Evolutionary conservation across 164 flowering plant species (phyloP).

Genomic region (Liquidambar formosana): DNA sequence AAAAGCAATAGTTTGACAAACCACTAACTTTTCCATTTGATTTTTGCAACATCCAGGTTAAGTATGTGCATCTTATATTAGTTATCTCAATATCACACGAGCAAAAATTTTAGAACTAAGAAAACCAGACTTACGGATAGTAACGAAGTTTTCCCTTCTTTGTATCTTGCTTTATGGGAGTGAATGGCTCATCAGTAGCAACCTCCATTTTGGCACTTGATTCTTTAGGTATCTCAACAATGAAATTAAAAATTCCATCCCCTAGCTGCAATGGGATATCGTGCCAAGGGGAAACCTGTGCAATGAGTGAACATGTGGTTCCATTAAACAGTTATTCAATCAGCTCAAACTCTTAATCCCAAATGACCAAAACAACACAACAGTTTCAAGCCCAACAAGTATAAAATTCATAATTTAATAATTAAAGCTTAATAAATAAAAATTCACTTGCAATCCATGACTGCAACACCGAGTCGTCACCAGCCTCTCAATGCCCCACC

Average conservation of each 20-base stretch:
- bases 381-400: neutral
- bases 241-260: conserved; percentile 77
- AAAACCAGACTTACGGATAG: conserved; percentile 66
- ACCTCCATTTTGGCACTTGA: conserved; percentile 98
- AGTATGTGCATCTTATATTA: neutral
- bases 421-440: no score
- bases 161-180: conserved; percentile 97
- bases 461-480: no score
- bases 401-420: no score
- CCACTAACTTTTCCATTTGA: no score
- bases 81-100: neutral
- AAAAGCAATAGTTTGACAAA: no score
- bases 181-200: conserved; percentile 84
- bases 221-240: conserved; percentile 98
- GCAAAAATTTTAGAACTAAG: neutral
- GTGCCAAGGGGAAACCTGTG: conserved; percentile 96
- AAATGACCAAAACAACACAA: neutral
- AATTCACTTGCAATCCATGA: no score
- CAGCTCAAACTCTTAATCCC: neutral
- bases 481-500: no score
- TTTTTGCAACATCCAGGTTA: no score
- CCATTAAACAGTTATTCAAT: neutral
- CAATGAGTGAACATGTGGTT: neutral
- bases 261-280: conserved; percentile 87
- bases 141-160: conserved; percentile 95